Conservation (phyloP, 2,329 filamentous ascomycete genomes). For the Nigrospora sphaerica region DNA sequence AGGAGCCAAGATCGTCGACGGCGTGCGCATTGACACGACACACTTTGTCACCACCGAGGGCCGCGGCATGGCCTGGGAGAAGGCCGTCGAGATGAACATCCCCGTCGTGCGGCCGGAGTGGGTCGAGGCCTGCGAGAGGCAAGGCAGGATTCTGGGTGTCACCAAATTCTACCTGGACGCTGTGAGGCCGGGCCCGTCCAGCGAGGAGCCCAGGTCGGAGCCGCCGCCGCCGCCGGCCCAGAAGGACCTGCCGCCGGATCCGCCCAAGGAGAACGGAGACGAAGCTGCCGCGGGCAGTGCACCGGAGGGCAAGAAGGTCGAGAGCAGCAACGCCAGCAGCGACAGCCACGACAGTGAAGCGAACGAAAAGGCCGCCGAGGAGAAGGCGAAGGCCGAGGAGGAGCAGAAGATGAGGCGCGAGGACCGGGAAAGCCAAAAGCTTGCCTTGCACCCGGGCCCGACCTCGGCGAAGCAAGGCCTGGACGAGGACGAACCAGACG, state of each 20-base stretch:
- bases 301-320: conserved; percentile 4
- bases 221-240: conserved; percentile 19
- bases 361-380: conserved; percentile 20
- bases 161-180: conserved; percentile 95
- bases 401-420: conserved; percentile 52
- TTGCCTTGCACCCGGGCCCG: conserved; percentile 37
- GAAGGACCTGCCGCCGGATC: conserved; percentile 19
- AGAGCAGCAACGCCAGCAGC: conserved; percentile 9
- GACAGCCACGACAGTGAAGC: conserved; percentile 22
- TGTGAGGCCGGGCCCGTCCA: conserved; percentile 36
- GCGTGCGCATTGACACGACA: conserved; percentile 91
- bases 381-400: conserved; percentile 23
- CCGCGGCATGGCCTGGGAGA: conserved; percentile 85
- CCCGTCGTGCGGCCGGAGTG: conserved; percentile 95
- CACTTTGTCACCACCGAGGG: conserved; percentile 98
- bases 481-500: conserved; percentile 23
- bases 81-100: conserved; percentile 95
- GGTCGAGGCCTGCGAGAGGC: conserved; percentile 93
- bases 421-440: conserved; percentile 46
- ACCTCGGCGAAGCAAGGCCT: conserved; percentile 13
- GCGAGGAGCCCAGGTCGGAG: conserved; percentile 18
- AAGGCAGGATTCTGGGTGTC: conserved; percentile 87
- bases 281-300: conserved; percentile 1
- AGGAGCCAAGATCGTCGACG: conserved; percentile 84
- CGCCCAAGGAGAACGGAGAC: conserved; percentile 12